These are phyloP conservation scores for Trichoderma sp. DNA, from an alignment of 2,329 filamentous ascomycete genomes.

Conservation along the genomic window DNA sequence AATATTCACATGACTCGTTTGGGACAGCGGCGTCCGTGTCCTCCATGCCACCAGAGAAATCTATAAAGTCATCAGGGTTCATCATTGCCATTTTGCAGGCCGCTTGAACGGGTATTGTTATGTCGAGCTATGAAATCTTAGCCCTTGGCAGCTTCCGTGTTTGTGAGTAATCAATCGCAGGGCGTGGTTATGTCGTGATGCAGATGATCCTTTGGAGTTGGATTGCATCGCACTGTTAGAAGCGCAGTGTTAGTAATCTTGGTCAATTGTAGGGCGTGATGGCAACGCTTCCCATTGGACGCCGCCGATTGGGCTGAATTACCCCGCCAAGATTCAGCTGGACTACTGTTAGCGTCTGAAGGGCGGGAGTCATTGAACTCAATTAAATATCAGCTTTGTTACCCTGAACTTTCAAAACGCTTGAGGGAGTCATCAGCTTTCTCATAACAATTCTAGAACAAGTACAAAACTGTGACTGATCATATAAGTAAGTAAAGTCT, in stretches of 20 bases:
- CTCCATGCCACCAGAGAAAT: not conserved
- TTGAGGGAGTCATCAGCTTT: not conserved
- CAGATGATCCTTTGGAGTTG: not conserved
- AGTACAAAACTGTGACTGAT: not conserved
- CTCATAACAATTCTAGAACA: not conserved
- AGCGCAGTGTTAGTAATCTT: not conserved
- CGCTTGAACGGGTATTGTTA: not conserved
- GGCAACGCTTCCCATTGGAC: not conserved
- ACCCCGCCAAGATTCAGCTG: not conserved
- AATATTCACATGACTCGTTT: not conserved
- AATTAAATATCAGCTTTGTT: not conserved
- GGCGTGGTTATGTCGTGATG: not conserved
- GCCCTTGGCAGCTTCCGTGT: not conserved
- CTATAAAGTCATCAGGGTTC: not conserved
- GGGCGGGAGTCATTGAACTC: not conserved
- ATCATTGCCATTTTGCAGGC: not conserved
- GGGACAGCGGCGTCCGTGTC: not conserved
- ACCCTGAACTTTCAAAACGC: not conserved
- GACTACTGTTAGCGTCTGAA: not conserved
- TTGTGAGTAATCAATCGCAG: not conserved
- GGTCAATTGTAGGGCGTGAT: conserved; percentile 1
- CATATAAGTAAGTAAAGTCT: not conserved
- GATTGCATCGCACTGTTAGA: not conserved
- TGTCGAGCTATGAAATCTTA: not conserved
- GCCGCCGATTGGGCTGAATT: not conserved